Evolutionary conservation across 257 asterid genomes (phyloP), one percentile per base, ranked within the genome.

Genomic region (Plectranthus barbatus): DNA sequence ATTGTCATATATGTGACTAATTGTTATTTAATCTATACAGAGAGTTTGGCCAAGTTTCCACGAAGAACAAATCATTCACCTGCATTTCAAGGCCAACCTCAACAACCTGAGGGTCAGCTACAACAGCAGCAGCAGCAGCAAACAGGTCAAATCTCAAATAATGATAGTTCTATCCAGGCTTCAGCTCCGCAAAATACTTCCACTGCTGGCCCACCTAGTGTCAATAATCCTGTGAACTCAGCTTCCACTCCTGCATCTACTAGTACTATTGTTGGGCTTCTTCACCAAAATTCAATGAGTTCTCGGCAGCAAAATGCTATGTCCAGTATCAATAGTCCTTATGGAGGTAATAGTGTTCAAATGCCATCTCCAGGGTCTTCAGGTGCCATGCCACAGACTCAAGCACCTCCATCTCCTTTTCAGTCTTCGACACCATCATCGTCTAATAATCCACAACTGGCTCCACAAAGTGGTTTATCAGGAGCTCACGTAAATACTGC

Each of bases 1-100:
- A 19, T 46, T 42, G 37, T n/a, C 3, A 44, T 10, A 4, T 9
- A 2, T 14, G 39, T 21, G 33, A 31, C 6, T 0, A 20, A 15
- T 50, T 7, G 14, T 31, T 19, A 15, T 50, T 41, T 73, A 67
- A 31, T 62, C 65, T 79, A 60, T 55, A 4, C 89, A 93, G 99
- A 90, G 79, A 93, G 99, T 72, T 79, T 93, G 83, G 74, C 90
- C 51, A 93, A 90, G 81, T 90, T 82, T 73, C 99, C 97, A 65
- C 81, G 97, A 68, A 71, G 81, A 57, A 66, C 87, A 46, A 77
- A 75, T 65, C 68, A 88, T 24, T 77, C 95, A n/a, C 60, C 84
- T 18, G 76, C 81, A 50, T 78, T 80, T 74, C 90, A 77, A 72
- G 78, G 80, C 52, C 92, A 84, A 73, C 64, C 80, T 50, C 95